A percentile compares a stretch with the other conserved stretches of the same genome.
Conservation (phyloP, 768 basidiomycete genomes). For the Naganishia vaughanmartiniae region DNA sequence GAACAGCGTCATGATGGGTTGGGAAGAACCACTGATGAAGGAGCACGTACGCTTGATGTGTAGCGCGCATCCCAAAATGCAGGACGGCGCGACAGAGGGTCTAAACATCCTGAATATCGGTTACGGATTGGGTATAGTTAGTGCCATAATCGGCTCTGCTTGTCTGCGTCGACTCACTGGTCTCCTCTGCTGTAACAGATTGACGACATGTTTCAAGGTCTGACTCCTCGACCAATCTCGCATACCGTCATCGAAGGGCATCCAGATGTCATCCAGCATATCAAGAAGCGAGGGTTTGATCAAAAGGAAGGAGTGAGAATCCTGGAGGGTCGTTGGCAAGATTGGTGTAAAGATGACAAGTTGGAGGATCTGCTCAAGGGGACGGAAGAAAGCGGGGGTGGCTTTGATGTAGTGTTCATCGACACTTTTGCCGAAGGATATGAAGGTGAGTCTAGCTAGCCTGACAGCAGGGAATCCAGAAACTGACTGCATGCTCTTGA, state of each 20-base stretch:
- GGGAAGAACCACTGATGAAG: slow-evolving; percentile 86
- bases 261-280: slow-evolving; percentile 79
- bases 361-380: slow-evolving; percentile 40
- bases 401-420: slow-evolving; percentile 84
- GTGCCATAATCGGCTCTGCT: slow-evolving; percentile 18
- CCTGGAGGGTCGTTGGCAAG: slow-evolving; percentile 91
- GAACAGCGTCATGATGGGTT: slow-evolving; percentile 90
- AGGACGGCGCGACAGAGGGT: slow-evolving; percentile 35
- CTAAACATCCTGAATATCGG: slow-evolving; percentile 83
- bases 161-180: not conserved
- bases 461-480: not conserved
- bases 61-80: slow-evolving; percentile 54
- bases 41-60: slow-evolving; percentile 71
- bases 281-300: slow-evolving; percentile 74
- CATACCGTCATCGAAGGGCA: slow-evolving; percentile 96
- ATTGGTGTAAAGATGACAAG: slow-evolving; percentile 55
- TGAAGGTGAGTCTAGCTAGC: slow-evolving; percentile 55
- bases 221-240: slow-evolving; percentile 64
- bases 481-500: not conserved
- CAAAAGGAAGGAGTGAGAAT: slow-evolving; percentile 72
- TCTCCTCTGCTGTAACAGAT: slow-evolving; percentile 27
- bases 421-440: slow-evolving; percentile 93
- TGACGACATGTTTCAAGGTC: slow-evolving; percentile 37
- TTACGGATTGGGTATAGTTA: slow-evolving; percentile 81
- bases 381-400: slow-evolving; percentile 43